These are phyloP conservation scores for Phytophthora hibernalis DNA, from an alignment of 352 stramenopile genomes.

Conservation along the genomic window DNA sequence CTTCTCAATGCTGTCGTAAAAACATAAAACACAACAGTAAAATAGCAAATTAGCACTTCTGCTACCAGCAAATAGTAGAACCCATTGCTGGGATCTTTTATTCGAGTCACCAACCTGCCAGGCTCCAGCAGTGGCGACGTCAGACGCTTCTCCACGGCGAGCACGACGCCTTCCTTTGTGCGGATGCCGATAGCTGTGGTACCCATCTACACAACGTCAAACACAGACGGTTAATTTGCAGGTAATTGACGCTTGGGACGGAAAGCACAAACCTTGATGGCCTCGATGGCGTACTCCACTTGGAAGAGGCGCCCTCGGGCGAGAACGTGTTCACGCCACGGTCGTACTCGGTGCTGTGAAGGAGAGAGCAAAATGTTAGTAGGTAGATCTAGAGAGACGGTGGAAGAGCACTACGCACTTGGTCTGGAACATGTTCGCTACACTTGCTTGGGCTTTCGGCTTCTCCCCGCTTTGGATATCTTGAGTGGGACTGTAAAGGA, in stretches of 20 bases:
- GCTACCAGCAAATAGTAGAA: too few species aligned
- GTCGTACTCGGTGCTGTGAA: slow-evolving; percentile 97
- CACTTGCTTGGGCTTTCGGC: slow-evolving; percentile 20
- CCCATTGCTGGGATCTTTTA: background rate
- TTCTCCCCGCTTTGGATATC: slow-evolving; percentile 48
- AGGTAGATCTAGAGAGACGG: background rate
- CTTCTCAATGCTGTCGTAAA: slow-evolving; percentile 96
- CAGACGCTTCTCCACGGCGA: slow-evolving; percentile 99
- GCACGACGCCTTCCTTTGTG: slow-evolving; percentile 97
- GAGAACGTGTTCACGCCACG: slow-evolving; percentile 99
- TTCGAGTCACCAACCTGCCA: slow-evolving; percentile 58
- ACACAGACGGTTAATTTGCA: background rate
- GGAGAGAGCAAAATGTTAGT: background rate
- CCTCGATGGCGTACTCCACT: slow-evolving; percentile 99
- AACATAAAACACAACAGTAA: slow-evolving; percentile 5
- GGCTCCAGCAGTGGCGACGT: slow-evolving; percentile 96
- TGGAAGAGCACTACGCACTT: slow-evolving; percentile 43
- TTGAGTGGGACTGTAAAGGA: slow-evolving; percentile 31
- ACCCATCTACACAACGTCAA: slow-evolving; percentile 80
- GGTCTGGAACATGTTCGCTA: slow-evolving; percentile 65
- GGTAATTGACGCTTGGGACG: background rate
- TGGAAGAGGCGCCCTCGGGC: slow-evolving; percentile 99
- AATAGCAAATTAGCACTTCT: slow-evolving; percentile 4
- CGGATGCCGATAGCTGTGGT: slow-evolving; percentile 98
- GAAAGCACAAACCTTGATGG: slow-evolving; percentile 90